Evolutionary conservation across 176 grass and related monocot genomes (phyloP).

Genomic region (Rhynchospora pubera): DNA sequence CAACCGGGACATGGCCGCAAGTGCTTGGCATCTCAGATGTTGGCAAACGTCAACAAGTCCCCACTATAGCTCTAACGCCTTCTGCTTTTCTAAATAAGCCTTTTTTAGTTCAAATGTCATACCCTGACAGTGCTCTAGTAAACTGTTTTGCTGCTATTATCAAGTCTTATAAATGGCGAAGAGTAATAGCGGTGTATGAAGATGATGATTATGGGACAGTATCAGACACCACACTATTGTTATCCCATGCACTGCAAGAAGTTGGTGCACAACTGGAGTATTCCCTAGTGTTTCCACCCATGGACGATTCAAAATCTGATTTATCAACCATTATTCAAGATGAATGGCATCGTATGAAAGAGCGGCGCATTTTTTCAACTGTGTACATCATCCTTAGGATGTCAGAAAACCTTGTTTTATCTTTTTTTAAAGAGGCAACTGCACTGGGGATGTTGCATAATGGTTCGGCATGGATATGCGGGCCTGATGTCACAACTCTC

Average conservation of each 20-base stretch:
- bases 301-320: background rate
- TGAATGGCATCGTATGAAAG: background rate
- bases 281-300: background rate
- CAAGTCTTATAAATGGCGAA: constrained; percentile 23
- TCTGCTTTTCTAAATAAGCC: background rate
- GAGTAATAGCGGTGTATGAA: constrained; percentile 20
- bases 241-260: background rate
- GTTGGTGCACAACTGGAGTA: constrained; percentile 2
- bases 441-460: background rate
- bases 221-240: background rate
- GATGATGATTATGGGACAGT: constrained; percentile 21
- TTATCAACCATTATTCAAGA: background rate
- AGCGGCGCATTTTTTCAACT: background rate
- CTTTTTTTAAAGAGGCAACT: constrained; percentile 20
- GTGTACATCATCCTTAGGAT: constrained; percentile 15
- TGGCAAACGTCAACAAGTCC: background rate
- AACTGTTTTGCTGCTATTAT: constrained; percentile 3
- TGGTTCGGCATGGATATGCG: constrained; percentile 15
- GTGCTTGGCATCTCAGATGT: background rate
- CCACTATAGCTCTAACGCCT: background rate
- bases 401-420: background rate
- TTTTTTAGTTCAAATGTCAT: constrained; percentile 24
- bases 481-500: constrained; percentile 17
- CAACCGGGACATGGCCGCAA: constrained; percentile 13
- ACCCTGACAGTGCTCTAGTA: background rate